These are phyloP conservation scores for Ascoidea tarda DNA, from an alignment of 805 yeast genomes.

Conservation along the genomic window DNA sequence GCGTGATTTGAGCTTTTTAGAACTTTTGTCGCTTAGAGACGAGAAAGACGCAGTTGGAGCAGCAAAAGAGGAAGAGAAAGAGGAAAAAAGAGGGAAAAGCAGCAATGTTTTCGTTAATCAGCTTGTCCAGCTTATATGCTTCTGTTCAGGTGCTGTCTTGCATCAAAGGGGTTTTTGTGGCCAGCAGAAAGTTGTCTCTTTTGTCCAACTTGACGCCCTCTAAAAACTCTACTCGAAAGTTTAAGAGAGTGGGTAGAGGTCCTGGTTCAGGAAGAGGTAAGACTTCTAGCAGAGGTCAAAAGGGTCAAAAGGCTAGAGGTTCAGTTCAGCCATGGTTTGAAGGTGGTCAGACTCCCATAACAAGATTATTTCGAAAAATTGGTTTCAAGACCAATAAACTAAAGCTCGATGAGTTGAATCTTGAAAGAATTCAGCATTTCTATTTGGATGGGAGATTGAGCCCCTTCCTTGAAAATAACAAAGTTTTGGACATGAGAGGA, in stretches of 20 bases:
- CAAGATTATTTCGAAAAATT: slow-evolving; percentile 70
- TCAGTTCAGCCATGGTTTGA: slow-evolving; percentile 88
- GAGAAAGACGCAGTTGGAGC: no score
- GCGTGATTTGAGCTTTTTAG: no score
- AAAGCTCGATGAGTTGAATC: slow-evolving; percentile 41
- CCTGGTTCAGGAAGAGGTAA: slow-evolving; percentile 89
- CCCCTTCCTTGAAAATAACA: slow-evolving; percentile 31
- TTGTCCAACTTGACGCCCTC: slow-evolving; percentile 45
- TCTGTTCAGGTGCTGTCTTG: no score
- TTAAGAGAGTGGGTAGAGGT: slow-evolving; percentile 87
- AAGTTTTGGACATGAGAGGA: slow-evolving; percentile 55
- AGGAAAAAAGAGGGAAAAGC: no score
- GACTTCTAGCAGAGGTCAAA: slow-evolving; percentile 94
- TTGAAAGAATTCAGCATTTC: slow-evolving; percentile 58
- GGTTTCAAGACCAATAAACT: slow-evolving; percentile 67
- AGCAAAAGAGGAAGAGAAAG: no score
- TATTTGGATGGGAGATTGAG: slow-evolving; percentile 52
- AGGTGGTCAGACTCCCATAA: slow-evolving; percentile 97
- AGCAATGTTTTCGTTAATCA: no score
- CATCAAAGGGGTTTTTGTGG: no score
- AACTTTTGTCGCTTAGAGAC: no score
- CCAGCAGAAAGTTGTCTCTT: slow-evolving; percentile 20
- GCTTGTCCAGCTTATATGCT: no score
- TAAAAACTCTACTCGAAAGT: slow-evolving; percentile 41
- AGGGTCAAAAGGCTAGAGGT: slow-evolving; percentile 96